Base-by-base conservation (phyloP, 2,329 filamentous ascomycete genomes). In the Calonectria pteridis region DNA sequence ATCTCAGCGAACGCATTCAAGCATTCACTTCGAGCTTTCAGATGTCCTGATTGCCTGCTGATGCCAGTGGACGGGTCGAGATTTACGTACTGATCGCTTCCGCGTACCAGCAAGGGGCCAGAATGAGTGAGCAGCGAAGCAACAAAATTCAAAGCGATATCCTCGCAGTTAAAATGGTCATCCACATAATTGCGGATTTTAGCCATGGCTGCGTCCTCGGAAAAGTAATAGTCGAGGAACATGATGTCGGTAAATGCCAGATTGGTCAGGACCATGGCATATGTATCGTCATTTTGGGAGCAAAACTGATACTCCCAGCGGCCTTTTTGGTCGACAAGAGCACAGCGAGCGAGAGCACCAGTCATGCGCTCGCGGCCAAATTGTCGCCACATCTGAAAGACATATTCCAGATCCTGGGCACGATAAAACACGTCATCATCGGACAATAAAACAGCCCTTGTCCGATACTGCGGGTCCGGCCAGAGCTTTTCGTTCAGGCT, bases 171-270 rank as follows among this genome's bases (percentile, higher is more conserved):
- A 37, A 62, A 62, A 40, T 62, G 55, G 6, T 40, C n/a, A n/a
- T 62, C 55, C 14, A 62, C 55, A 26, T 62, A 62, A 1, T 62
- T 28, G 55, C 55, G 55, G 9, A 62, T 40, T 29, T 43, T 62
- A 18, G 55, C 43, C 31, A 62, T 7, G 26, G 55, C 55, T 11
- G 55, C 14, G 23, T 62, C 55, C 14, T 62, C n/a, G 14, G 55
- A 62, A 29, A 62, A 62, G 31, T 62, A 62, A 26, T 62, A 62
- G 35, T 62, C 35, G 33, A 62, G 55, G 55, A 62, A 62, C 55
- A 62, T 62, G 33, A 62, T 62, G 16, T 62, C 55, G 4, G 55
- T 40, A 5, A 62, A 62, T 4, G 55, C 55, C 14, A 62, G 35
- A 6, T 62, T 62, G 4, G 55, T 62, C 13, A 62, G 55, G 7